phyloP scores from a whole-genome alignment of 148 eudicot genomes.

The Cornus kousa region DNA sequence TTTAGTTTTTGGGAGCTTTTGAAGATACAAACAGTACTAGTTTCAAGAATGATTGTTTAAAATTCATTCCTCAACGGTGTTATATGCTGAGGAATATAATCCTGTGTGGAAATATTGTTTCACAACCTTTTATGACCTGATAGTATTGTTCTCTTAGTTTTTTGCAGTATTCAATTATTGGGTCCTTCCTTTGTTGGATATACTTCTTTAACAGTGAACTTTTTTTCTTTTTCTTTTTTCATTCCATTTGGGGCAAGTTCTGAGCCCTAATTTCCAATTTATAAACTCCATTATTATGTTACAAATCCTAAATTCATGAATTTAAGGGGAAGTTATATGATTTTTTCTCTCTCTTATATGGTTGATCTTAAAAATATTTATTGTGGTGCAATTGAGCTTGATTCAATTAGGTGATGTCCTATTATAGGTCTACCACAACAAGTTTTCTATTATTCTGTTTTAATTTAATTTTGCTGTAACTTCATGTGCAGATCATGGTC shows the following conservation, averaged over 20 bases:
- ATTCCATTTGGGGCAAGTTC: not conserved
- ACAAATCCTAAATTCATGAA: not conserved
- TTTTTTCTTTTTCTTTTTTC: not conserved
- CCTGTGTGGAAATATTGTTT: not conserved
- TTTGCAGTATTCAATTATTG: not conserved
- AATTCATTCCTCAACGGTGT: not conserved
- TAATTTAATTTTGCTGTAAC: not conserved
- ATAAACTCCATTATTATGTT: not conserved
- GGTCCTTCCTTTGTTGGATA: not conserved
- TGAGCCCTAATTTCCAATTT: not conserved
- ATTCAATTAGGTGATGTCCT: not conserved
- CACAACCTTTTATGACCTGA: not conserved
- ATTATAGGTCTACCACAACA: not conserved
- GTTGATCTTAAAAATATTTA: not conserved
- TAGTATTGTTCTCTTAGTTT: not conserved
- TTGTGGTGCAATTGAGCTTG: not conserved
- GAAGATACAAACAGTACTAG: not conserved
- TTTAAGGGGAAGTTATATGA: not conserved
- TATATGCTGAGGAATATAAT: not conserved
- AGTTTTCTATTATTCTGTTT: not conserved
- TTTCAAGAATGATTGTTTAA: not conserved
- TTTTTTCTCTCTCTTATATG: not conserved
- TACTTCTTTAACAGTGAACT: not conserved
- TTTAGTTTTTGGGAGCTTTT: not conserved
- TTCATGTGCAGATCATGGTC: constrained; percentile 12